Evolutionary conservation across 306 rosid genomes (phyloP).

Genomic region (Potentilla sterilis): DNA sequence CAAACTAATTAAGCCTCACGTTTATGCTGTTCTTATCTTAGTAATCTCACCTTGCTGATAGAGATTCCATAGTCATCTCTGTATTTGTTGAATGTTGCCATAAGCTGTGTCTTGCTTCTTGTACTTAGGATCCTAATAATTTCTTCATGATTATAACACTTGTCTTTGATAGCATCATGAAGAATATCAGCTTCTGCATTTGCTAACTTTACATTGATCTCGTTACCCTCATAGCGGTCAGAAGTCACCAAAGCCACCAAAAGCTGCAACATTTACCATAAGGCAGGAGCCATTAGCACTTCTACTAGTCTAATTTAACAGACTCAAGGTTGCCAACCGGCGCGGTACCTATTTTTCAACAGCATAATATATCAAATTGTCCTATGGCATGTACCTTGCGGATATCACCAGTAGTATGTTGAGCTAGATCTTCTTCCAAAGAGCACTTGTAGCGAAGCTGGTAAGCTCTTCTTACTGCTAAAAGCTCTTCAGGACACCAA

Average conservation of each 20-base stretch:
- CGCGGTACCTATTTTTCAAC: too few relatives aligned
- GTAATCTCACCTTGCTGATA: conserved; percentile 73
- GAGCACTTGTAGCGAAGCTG: conserved; percentile 69
- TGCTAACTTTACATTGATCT: conserved; percentile 31
- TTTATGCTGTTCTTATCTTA: neutral
- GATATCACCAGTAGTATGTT: conserved; percentile 58
- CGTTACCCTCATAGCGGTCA: conserved; percentile 32
- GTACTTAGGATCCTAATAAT: conserved; percentile 61
- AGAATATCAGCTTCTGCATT: conserved; percentile 59
- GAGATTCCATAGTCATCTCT: conserved; percentile 61
- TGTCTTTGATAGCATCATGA: conserved; percentile 66
- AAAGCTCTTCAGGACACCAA: conserved; percentile 60
- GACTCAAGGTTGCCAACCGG: too few relatives aligned
- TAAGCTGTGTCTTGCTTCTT: conserved; percentile 70
- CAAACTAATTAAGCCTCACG: too few relatives aligned
- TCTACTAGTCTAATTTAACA: neutral
- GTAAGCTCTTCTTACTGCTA: conserved; percentile 62
- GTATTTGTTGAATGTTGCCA: conserved; percentile 67
- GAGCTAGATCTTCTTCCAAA: conserved; percentile 78
- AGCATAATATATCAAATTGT: neutral
- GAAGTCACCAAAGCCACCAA: conserved; percentile 39
- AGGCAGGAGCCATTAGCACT: neutral
- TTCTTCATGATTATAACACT: conserved; percentile 53
- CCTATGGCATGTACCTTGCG: conserved; percentile 51
- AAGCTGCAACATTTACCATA: conserved; percentile 41